phyloP scores from a whole-genome alignment of 1,284 basidiomycete species.

The Cutaneotrichosporon sp. region DNA sequence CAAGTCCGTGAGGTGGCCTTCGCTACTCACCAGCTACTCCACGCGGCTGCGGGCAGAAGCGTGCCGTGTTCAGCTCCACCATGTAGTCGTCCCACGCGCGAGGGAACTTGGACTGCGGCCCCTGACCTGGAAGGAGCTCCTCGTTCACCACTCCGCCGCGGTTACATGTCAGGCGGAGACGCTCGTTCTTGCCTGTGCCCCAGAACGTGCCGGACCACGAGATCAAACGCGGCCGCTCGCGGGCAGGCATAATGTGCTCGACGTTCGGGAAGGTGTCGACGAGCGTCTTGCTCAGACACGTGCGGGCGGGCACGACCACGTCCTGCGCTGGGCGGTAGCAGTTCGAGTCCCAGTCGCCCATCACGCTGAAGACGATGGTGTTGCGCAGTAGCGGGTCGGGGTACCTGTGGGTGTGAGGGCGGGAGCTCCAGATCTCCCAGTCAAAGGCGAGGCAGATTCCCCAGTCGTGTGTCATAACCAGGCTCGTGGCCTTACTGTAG shows the following conservation, averaged over 20 bases:
- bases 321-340: constrained; percentile 53
- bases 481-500: constrained; percentile 39
- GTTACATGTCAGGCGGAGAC: constrained; percentile 47
- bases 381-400: constrained; percentile 48
- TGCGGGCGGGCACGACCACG: constrained; percentile 51
- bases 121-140: constrained; percentile 44
- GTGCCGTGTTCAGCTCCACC: constrained; percentile 48
- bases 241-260: constrained; percentile 35
- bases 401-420: constrained; percentile 31
- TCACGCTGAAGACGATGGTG: constrained; percentile 48
- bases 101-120: constrained; percentile 41
- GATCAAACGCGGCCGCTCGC: constrained; percentile 40
- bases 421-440: constrained; percentile 51
- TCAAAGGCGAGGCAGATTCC: constrained; percentile 52
- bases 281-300: constrained; percentile 42
- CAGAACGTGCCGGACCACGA: constrained; percentile 52
- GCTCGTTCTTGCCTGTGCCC: constrained; percentile 51
- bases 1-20: no score
- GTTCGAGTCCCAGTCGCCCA: constrained; percentile 51
- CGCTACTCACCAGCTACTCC: constrained; percentile 48
- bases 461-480: constrained; percentile 56
- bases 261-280: constrained; percentile 39
- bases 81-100: constrained; percentile 50
- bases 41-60: constrained; percentile 55
- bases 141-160: constrained; percentile 44